Evolutionary conservation across 106 monocot species (phyloP), one percentile per base, ranked within the genome.

Genomic region (Chionographis japonica): DNA sequence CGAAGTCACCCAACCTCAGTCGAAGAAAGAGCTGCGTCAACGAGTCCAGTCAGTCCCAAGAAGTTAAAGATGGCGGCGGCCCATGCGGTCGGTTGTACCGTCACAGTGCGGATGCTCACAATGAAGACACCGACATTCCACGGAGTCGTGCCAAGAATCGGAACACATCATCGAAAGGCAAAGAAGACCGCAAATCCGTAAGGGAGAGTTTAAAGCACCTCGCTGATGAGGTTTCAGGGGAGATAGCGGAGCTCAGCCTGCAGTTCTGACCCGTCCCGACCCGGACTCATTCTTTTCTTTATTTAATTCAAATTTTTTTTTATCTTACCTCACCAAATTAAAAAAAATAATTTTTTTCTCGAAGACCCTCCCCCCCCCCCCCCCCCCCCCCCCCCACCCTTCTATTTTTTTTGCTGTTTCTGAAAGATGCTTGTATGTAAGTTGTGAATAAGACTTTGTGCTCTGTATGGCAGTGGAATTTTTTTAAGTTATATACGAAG

Each of bases 11-110:
- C 19, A 84, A 84, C 62, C 65, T 95, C 49, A 69, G 83, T 54
- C 80, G 95, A 59, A 78, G 95, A 60, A 95, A 90, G 79, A 94
- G 94, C 77, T 88, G 68, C 9, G 60, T 74, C 56, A 87, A 86
- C 69, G 63, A 66, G 0, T 12, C 7, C 19, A 61, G 64, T 50
- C 54, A 14, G 14, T 19, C 67, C n/a, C 54, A 35, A n/a, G 38
- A 77, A 63, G 36, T 19, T 42, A 58, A 43, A 38, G 3, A 46
- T 10, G 46, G 46, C 5, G 46, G 46, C 5, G 46, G 46, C 46
- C 8, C 46, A 46, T 46, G 46, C 9, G 46, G 46, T 46, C 46
- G 27, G 27, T 27, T 27, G 27, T 27, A 27, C 27, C 27, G 27
- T 27, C 27, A 27, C 27, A 27, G 1, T 27, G 27, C 27, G 27